Percentiles rank a stretch among this genome's conserved stretches.
These are phyloP conservation scores for Suzukiozyma palmioleophila DNA, from an alignment of 1,139 yeast genomes.

Conservation along the genomic window DNA sequence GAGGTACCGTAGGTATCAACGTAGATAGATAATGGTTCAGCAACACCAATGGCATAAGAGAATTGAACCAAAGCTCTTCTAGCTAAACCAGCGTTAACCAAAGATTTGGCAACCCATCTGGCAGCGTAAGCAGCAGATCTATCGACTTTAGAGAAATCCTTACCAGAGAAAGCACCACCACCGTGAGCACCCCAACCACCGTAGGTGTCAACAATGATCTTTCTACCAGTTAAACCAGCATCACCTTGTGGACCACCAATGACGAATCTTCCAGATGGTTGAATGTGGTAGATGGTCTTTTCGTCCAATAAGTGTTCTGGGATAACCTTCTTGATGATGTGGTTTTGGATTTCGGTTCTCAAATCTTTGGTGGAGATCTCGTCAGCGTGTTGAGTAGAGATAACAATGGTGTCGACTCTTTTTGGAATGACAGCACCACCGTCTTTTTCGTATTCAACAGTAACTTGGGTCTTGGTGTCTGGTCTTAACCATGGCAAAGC, in stretches of 20 bases:
- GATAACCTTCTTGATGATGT: conserved; percentile 86
- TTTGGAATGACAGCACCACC: conserved; percentile 93
- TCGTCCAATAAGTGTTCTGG: conserved; percentile 90
- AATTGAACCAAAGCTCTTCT: conserved; percentile 97
- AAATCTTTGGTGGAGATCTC: conserved; percentile 90
- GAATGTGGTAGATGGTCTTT: conserved; percentile 95
- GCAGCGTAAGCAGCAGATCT: conserved; percentile 99
- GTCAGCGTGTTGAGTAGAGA: conserved; percentile 97
- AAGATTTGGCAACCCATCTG: conserved; percentile 99
- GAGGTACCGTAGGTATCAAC: conserved; percentile 99
- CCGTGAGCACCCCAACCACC: conserved; percentile 99
- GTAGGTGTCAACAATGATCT: conserved; percentile 98
- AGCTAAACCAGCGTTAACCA: conserved; percentile 90
- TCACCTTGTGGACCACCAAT: conserved; percentile 99
- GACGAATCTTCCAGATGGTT: conserved; percentile 99
- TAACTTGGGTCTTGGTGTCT: conserved; percentile 99
- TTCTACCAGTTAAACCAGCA: conserved; percentile 99
- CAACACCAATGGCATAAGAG: conserved; percentile 99
- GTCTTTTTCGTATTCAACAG: conserved; percentile 91
- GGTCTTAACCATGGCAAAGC: conserved; percentile 96
- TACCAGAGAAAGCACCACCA: conserved; percentile 99
- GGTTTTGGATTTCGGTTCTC: conserved; percentile 69
- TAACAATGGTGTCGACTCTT: conserved; percentile 96
- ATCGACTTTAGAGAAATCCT: conserved; percentile 99
- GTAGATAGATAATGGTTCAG: conserved; percentile 96